Base-by-base conservation (phyloP, 192 early-diverging fungal genomes). In the Backusella luteola region DNA sequence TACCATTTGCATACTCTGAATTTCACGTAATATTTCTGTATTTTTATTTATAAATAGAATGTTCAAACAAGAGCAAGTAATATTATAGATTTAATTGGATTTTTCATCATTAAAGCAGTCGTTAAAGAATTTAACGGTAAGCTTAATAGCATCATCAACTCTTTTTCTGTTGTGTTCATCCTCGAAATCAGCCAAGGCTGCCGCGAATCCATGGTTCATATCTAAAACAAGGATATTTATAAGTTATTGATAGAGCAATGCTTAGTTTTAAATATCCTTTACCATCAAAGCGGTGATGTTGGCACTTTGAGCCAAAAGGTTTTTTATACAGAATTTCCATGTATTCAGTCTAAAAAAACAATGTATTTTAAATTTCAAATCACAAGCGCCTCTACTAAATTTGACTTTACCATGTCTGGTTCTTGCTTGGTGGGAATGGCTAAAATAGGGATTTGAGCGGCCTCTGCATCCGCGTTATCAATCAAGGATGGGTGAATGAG, bases 401-500 rank as follows among this genome's bases (percentile, higher is more conserved):
- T 9, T 59, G 26, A 15, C 14, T 23, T 59, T 59, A 59, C 53
- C 82, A 85, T 80, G 34, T 89, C 89, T 34, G 75, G 66, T 68
- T 94, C 93, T 71, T 93, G 84, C 83, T 91, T 89, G 77, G 83
- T 84, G 9, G 89, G 86, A 77, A 92, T 74, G n/a, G 86, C 73
- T 70, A 91, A 81, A 69, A 93, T 73, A 42, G 93, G 93, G 11
- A 84, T 89, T 17, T 81, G 83, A 34, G 87, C 74, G 63, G 84
- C 82, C 39, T 79, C 84, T 59, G 87, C 77, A 52, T 89, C 85
- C 14, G 84, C 86, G 12, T 78, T 56, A 1, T 80, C 71, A 63
- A 90, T 70, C 46, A 88, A 78, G 26, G 91, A 87, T 23, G 93
- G 93, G 66, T 94, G 93, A 23, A 89, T 84, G 4, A 91, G 81